A percentile compares a stretch with the other conserved stretches of the same genome.
Conservation (phyloP, 176 grass and related monocot genomes). For the Eleusine indica region DNA sequence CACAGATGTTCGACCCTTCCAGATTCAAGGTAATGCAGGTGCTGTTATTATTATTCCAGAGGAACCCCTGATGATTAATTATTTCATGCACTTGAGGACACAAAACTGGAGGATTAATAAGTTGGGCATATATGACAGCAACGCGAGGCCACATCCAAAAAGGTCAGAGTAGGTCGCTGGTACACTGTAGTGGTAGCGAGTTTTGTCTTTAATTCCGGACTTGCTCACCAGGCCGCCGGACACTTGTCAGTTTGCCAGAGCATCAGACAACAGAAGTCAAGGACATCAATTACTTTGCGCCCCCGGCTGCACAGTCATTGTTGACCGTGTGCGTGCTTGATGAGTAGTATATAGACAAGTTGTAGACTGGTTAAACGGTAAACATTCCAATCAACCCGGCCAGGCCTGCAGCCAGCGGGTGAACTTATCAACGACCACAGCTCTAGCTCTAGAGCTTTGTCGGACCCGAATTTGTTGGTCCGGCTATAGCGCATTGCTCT, state of each 20-base stretch:
- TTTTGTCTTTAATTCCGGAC: background rate
- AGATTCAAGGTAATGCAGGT: constrained; percentile 50
- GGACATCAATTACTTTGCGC: background rate
- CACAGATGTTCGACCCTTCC: constrained; percentile 49
- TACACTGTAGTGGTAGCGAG: background rate
- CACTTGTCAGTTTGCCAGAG: background rate
- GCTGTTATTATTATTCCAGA: no score
- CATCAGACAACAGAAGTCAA: background rate
- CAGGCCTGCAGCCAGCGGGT: background rate
- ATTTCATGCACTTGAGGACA: no score
- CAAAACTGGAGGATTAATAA: no score
- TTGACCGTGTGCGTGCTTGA: background rate
- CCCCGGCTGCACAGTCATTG: background rate
- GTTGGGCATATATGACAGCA: no score
- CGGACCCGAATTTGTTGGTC: background rate
- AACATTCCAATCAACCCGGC: background rate
- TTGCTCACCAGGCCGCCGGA: background rate
- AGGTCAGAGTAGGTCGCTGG: no score
- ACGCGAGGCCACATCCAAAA: no score
- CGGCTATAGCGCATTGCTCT: no score
- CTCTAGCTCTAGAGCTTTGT: background rate
- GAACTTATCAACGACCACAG: background rate
- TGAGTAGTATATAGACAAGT: background rate
- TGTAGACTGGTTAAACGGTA: background rate
- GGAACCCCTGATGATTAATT: no score